Evolutionary conservation across 202 grass and related monocot species (phyloP).

Genomic region (Eragrostis tef): DNA sequence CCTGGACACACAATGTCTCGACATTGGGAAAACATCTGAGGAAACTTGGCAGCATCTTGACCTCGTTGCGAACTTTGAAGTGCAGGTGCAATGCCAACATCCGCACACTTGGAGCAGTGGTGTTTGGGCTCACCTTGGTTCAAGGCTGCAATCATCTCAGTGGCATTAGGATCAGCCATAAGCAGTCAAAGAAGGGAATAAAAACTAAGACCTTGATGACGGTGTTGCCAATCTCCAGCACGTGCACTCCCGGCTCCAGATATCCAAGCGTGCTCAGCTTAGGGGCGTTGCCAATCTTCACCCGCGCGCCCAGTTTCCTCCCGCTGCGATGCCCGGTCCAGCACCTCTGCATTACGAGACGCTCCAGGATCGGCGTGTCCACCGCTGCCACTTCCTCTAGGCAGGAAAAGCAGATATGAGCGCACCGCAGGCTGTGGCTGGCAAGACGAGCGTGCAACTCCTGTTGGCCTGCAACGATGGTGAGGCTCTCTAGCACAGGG

Average conservation of each 20-base stretch:
- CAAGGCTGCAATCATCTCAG: not conserved
- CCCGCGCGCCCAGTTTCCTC: not conserved
- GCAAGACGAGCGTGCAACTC: not conserved
- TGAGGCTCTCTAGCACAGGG: slow-evolving; percentile 45
- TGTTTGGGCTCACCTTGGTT: not conserved
- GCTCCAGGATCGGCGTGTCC: slow-evolving; percentile 3
- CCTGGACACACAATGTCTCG: not conserved
- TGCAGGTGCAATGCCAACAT: slow-evolving; percentile 18
- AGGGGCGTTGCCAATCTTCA: slow-evolving; percentile 25
- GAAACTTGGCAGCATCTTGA: slow-evolving; percentile 1
- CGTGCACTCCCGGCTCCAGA: slow-evolving; percentile 9
- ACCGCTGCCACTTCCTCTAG: not conserved
- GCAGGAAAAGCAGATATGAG: not conserved
- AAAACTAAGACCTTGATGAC: slow-evolving; percentile 10
- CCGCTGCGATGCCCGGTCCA: not conserved
- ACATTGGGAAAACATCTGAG: slow-evolving; percentile 40
- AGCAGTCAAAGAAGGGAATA: too few relatives aligned
- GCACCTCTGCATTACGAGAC: slow-evolving; percentile 6
- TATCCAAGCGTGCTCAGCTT: not conserved
- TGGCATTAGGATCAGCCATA: not conserved
- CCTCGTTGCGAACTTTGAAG: not conserved
- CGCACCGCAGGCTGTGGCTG: slow-evolving; percentile 20
- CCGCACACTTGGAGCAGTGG: slow-evolving; percentile 17
- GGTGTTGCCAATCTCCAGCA: slow-evolving; percentile 26
- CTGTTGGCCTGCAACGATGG: slow-evolving; percentile 11